A percentile compares a stretch with the other conserved stretches of the same genome.
Conservation (phyloP, 768 basidiomycete species). For the Albatrellus ellisii region DNA sequence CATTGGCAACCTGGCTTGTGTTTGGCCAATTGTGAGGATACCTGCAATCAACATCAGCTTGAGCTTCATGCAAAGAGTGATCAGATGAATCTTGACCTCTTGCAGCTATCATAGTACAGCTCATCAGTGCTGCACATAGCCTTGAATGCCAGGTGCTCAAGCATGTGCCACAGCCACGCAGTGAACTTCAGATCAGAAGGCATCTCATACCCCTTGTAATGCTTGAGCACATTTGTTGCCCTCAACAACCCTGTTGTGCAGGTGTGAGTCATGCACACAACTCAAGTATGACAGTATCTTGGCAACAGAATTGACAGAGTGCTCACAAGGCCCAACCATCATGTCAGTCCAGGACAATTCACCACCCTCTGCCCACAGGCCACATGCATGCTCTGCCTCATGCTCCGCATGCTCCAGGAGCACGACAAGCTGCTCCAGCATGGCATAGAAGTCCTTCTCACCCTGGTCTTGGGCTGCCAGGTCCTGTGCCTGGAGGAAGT, state of each 20-base stretch:
- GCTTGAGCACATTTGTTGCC: conserved; percentile 45
- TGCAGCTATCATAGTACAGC: conserved; percentile 60
- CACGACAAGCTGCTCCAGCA: conserved; percentile 35
- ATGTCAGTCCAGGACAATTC: conserved; percentile 52
- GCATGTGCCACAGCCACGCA: conserved; percentile 39
- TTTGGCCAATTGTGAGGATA: conserved; percentile 70
- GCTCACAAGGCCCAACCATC: conserved; percentile 57
- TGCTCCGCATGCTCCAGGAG: conserved; percentile 49
- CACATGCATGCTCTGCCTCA: conserved; percentile 28
- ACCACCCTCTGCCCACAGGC: conserved; percentile 46
- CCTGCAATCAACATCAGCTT: no score
- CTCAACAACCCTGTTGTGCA: conserved; percentile 47
- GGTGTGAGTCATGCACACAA: not conserved
- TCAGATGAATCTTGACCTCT: conserved; percentile 27
- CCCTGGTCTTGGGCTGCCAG: conserved; percentile 32
- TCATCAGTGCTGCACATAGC: conserved; percentile 55
- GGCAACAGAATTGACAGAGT: conserved; percentile 1
- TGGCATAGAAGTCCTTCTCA: conserved; percentile 39
- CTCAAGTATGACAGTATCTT: not conserved
- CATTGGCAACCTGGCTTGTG: conserved; percentile 64
- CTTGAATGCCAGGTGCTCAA: conserved; percentile 50
- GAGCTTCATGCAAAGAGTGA: not conserved
- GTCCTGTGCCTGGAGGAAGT: conserved; percentile 61
- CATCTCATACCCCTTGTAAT: conserved; percentile 55
- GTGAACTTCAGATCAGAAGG: conserved; percentile 35